These are phyloP conservation scores for Thelonectria discophora DNA, from an alignment of 2,329 filamentous ascomycete species.

Conservation along the genomic window DNA sequence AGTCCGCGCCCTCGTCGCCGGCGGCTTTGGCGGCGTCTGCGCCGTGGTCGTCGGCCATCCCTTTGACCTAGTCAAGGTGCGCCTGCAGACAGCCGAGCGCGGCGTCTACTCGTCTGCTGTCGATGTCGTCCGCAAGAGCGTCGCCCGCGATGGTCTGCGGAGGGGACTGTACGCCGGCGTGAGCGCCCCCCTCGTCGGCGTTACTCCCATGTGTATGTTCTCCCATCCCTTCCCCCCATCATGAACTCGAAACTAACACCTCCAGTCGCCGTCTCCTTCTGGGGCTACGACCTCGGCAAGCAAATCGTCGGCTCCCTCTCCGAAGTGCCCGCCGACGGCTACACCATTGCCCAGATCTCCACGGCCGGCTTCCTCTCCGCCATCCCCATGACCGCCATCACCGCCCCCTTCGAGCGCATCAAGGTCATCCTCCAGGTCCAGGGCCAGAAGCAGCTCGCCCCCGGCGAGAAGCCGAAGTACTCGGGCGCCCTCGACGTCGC, in stretches of 20 bases:
- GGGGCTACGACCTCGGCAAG: constrained; percentile 97
- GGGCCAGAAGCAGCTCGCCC: constrained; percentile 86
- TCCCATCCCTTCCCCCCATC: not conserved
- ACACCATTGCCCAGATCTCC: constrained; percentile 86
- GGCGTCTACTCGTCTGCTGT: constrained; percentile 91
- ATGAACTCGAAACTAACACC: not conserved
- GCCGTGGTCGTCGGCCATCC: constrained; percentile 95
- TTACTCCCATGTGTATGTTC: constrained; percentile 96
- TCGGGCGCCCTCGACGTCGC: constrained; percentile 89
- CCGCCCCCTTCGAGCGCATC: constrained; percentile 98
- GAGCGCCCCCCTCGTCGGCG: constrained; percentile 90
- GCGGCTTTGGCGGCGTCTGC: constrained; percentile 92
- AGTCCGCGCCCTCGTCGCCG: constrained; percentile 84
- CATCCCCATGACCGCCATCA: constrained; percentile 96
- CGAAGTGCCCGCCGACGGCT: constrained; percentile 72
- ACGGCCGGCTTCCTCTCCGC: constrained; percentile 97
- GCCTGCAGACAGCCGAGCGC: constrained; percentile 93
- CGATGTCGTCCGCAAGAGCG: constrained; percentile 88
- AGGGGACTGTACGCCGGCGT: constrained; percentile 96
- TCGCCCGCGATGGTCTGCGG: constrained; percentile 83
- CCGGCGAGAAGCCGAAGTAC: constrained; percentile 94
- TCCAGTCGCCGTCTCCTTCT: constrained; percentile 73
- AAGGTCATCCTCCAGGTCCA: constrained; percentile 99
- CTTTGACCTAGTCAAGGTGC: constrained; percentile 97
- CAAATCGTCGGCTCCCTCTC: constrained; percentile 78